Evolutionary conservation across 116 monocot species (phyloP), one percentile per base, ranked within the genome.

Genomic region (Cymodocea nodosa): DNA sequence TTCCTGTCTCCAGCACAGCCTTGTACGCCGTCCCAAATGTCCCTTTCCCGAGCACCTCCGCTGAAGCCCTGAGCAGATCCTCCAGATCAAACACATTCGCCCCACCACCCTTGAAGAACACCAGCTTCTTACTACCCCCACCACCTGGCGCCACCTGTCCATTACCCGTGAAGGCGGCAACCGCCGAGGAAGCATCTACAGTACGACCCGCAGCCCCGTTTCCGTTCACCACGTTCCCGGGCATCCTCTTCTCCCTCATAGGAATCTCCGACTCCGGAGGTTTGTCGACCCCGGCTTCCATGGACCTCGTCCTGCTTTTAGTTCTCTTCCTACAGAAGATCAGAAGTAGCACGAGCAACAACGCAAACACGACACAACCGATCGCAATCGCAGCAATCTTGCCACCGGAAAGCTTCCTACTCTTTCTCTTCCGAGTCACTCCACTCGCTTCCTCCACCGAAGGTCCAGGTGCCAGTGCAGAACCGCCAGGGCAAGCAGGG

Each of bases 1-100:
- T 35, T 25, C 93, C 85, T 52, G 37, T 79, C 83, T 86, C 85
- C 68, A 93, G 52, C 59, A 81, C 76, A 23, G 83, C 89, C 80
- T 86, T 93, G 83, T 93, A 93, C 17, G 93, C 61, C 18, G 89
- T 89, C 64, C 89, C 89, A 58, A 81, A 93, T 14, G 81, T 86
- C 18, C 89, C 87, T 76, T 82, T 86, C 25, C 94, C 89, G 19
- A 87, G 71, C 25, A 86, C 84, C 76, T 86, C 90, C 15, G 90
- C 90, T 17, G 90, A 87, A 5, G 87, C 87, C 63, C 75, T 68
- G 49, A 91, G 73, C 60, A 86, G 63, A 49, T 82, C 84, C 60
- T 87, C 90, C 62, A 91, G 68, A 66, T 87, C 87, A 65, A 79
- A 92, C 59, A 69, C 60, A 40, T 64, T 68, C 44, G 68, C 73